Evolutionary conservation across 805 yeast species (phyloP).

Genomic region (Jamesozyma rosinii): DNA sequence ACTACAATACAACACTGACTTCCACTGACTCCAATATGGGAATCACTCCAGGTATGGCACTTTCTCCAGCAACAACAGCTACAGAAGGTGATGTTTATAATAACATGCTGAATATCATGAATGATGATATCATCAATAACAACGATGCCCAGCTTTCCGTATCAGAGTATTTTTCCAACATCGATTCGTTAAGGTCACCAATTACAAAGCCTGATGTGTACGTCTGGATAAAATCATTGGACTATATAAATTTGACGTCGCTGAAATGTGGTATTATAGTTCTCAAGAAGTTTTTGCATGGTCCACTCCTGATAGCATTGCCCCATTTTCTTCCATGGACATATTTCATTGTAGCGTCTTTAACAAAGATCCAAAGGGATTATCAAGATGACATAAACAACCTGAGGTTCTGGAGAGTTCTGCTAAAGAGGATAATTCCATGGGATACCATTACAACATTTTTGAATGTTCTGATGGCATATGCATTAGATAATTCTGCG

Average conservation of each 20-base stretch:
- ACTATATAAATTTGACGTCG: constrained; percentile 51
- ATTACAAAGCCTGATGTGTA: constrained; percentile 20
- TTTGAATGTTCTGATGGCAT: constrained; percentile 46
- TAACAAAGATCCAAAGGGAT: constrained; percentile 38
- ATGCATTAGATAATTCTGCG: constrained; percentile 20
- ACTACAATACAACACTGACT: neutral
- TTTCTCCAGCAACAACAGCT: constrained; percentile 2
- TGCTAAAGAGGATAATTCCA: constrained; percentile 49
- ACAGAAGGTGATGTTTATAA: neutral
- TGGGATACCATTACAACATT: constrained; percentile 59
- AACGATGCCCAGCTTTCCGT: neutral
- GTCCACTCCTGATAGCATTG: constrained; percentile 57
- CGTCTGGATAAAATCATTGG: constrained; percentile 49
- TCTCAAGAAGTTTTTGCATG: constrained; percentile 53
- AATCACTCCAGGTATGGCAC: neutral
- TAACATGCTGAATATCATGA: neutral
- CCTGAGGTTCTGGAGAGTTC: constrained; percentile 24
- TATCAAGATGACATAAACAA: constrained; percentile 10
- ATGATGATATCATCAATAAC: neutral
- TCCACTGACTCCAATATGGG: neutral
- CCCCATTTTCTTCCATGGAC: constrained; percentile 73
- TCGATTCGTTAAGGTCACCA: constrained; percentile 21
- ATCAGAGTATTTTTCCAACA: constrained; percentile 15
- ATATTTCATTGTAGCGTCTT: constrained; percentile 58
- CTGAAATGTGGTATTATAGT: constrained; percentile 62